These are phyloP conservation scores for Phaeodactylum tricornutum DNA, from an alignment of 108 stramenopile species.

Conservation along the genomic window DNA sequence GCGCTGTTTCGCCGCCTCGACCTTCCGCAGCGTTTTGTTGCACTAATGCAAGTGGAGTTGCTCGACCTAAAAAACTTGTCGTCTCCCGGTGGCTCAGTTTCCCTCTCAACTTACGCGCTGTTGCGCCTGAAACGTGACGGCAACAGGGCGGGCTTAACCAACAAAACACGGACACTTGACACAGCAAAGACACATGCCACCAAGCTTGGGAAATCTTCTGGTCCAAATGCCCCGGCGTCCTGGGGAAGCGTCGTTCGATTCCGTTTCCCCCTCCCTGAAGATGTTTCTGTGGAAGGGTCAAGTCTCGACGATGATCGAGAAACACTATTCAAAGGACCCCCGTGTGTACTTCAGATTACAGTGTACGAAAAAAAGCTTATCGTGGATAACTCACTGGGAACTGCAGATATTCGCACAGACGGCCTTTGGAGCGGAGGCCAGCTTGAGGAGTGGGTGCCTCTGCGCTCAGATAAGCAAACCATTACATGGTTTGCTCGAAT, in stretches of 20 bases:
- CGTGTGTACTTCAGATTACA: conserved; percentile 64
- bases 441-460: conserved; percentile 84
- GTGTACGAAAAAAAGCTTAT: conserved; percentile 88
- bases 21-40: conserved; percentile 83
- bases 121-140: conserved; percentile 58
- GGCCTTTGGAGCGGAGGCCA: conserved; percentile 66
- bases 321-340: conserved; percentile 77
- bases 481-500: conserved; percentile 85
- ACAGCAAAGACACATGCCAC: conserved; percentile 58
- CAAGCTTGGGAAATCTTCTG: conserved; percentile 71
- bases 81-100: conserved; percentile 71
- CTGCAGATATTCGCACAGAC: conserved; percentile 70
- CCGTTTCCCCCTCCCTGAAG: conserved; percentile 76
- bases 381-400: conserved; percentile 62
- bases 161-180: conserved; percentile 68
- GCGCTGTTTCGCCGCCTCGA: conserved; percentile 64
- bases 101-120: conserved; percentile 70
- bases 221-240: conserved; percentile 81
- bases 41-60: conserved; percentile 87
- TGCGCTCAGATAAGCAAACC: conserved; percentile 54
- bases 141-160: conserved; percentile 59
- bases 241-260: conserved; percentile 84
- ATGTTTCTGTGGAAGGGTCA: conserved; percentile 55
- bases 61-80: conserved; percentile 93
- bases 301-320: conserved; percentile 69